Conservation (phyloP, 2,329 filamentous ascomycete species). For the Delphinella strobiligena region DNA sequence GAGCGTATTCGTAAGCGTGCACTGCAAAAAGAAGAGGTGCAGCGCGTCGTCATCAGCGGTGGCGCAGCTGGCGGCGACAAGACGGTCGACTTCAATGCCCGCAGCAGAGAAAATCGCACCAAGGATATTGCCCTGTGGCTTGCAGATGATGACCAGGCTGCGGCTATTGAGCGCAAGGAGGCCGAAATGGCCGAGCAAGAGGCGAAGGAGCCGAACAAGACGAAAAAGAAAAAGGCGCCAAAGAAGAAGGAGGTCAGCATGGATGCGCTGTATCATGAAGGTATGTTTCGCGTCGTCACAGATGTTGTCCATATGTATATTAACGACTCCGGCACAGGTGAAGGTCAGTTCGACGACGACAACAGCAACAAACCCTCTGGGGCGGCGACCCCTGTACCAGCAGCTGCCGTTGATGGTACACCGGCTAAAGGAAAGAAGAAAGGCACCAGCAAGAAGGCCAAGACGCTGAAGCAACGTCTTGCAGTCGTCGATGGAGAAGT, state of each 20-base stretch:
- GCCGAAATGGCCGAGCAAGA: constrained; percentile 66
- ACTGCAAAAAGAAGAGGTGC: constrained; percentile 95
- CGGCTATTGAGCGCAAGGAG: constrained; percentile 85
- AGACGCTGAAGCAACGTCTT: constrained; percentile 37
- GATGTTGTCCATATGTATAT: constrained; percentile 12
- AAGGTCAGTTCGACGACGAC: constrained; percentile 94
- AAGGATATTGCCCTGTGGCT: constrained; percentile 99
- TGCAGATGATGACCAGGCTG: constrained; percentile 90
- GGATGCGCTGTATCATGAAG: constrained; percentile 99
- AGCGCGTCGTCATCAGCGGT: constrained; percentile 90
- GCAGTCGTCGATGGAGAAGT: constrained; percentile 35
- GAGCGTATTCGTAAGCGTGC: constrained; percentile 96
- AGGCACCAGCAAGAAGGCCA: constrained; percentile 39
- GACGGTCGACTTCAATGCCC: constrained; percentile 84
- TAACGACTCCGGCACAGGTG: constrained; percentile 48
- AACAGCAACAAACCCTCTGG: constrained; percentile 69
- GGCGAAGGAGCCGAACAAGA: constrained; percentile 35
- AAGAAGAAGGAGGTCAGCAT: constrained; percentile 55
- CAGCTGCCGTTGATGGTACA: constrained; percentile 32
- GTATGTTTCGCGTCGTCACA: no score
- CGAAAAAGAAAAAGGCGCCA: constrained; percentile 34
- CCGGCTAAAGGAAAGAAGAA: constrained; percentile 46
- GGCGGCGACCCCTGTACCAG: constrained; percentile 66
- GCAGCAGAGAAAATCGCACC: constrained; percentile 80
- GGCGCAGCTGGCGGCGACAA: constrained; percentile 49